Evolutionary conservation across 2,329 filamentous ascomycete species (phyloP).

Genomic region (Podosphaera aphanis): DNA sequence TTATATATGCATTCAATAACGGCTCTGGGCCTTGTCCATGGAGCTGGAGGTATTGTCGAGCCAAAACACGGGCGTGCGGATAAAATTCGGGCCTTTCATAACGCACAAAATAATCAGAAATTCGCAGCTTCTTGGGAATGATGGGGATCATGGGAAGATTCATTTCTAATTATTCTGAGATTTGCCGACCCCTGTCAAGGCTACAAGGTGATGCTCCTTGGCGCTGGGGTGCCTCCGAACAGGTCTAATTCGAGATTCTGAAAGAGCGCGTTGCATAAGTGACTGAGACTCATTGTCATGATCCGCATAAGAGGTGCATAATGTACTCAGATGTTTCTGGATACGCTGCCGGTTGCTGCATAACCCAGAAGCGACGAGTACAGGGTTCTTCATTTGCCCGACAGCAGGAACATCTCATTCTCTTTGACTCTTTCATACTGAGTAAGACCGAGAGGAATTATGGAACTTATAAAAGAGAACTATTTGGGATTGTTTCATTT

Average conservation of each 20-base stretch:
- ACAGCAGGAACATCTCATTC: neutral
- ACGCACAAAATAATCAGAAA: neutral
- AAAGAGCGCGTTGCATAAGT: neutral
- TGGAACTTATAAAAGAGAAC: neutral
- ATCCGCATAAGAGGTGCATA: conserved; percentile 12
- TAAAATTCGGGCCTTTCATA: neutral
- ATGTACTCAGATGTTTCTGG: neutral
- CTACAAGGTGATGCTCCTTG: neutral
- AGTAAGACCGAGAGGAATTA: conserved; percentile 1
- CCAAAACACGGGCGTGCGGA: neutral
- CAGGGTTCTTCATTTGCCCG: neutral
- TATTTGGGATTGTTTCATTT: neutral
- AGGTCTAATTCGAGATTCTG: neutral
- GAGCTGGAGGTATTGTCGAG: neutral
- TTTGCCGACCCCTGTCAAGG: neutral
- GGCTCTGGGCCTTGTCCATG: neutral
- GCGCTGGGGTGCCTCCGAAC: neutral
- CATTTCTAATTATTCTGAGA: neutral
- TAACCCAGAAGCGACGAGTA: neutral
- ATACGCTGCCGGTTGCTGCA: neutral
- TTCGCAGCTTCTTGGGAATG: neutral
- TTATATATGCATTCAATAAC: neutral
- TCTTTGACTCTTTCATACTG: conserved; percentile 1
- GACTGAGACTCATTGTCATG: neutral
- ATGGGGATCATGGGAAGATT: neutral